Evolutionary conservation across 1,284 basidiomycete genomes (phyloP), one percentile per base, ranked within the genome.

Genomic region (Veloboletus limbatus): DNA sequence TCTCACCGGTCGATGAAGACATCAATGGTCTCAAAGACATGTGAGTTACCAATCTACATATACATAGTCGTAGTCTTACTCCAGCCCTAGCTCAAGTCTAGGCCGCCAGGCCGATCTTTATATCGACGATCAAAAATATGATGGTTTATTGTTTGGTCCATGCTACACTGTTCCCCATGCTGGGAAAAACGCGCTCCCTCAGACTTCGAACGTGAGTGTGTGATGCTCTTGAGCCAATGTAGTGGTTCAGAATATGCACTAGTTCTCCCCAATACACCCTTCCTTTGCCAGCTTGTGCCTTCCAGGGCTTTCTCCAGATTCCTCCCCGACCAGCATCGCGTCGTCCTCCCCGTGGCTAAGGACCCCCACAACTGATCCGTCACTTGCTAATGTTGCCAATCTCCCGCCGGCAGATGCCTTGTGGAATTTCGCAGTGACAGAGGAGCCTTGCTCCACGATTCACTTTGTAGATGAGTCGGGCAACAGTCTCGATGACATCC

Each of bases 1-100:
- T 60, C 2, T 40, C 61, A 2, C 59, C 58, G 0, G 62, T 64
- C 0, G 59, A 64, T 14, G 63, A 65, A 2, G 59, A 64, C 0
- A 17, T 64, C 0, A 4, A 8, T 3, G 48, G 57, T 0, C 4
- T 66, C 0, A 66, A 45, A 6, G 49, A 54, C 11, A 42, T 61
- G 59, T 64, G 18, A 48, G 63, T 55, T 11, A 14, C 25, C 17
- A 17, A 40, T 48, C 17, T n/a, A 32, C n/a, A 16, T 28, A 25
- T 34, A 17, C 9, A 17, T 6, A 11, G 13, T 31, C 38, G 8
- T 33, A 10, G 3, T 18, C 58, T 65, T 37, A 63, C 33, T 35
- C 25, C 4, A n/a, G 8, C 4, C 16, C 31, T 28, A 62, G 50
- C 0, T 14, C 47, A 0, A 54, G 50, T 27, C 22, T 65, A 2